Percentiles rank a stretch among this genome's conserved stretches.
Conservation (phyloP, 768 basidiomycete genomes). For the Boletus speciosus region DNA sequence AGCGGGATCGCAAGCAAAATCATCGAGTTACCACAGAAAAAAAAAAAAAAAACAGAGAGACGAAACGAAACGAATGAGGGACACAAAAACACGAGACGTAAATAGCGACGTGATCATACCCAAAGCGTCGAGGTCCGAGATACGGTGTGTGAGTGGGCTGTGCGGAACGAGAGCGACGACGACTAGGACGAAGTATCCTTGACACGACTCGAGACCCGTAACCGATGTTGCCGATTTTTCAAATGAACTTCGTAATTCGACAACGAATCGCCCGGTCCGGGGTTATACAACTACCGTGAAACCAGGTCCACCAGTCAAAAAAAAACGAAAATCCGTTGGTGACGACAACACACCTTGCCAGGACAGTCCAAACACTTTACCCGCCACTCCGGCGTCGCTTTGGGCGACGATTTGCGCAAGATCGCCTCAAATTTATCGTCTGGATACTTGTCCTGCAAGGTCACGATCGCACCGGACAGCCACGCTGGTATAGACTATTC, state of each 20-base stretch:
- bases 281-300: constrained; percentile 69
- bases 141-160: not conserved
- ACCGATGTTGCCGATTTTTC: constrained; percentile 77
- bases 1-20: constrained; percentile 22
- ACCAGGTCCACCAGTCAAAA: not conserved
- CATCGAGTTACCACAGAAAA: constrained; percentile 13
- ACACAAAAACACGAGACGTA: constrained; percentile 14
- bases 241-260: constrained; percentile 92
- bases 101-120: constrained; percentile 9
- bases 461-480: constrained; percentile 64
- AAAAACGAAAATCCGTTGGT: not conserved
- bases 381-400: constrained; percentile 76
- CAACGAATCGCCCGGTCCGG: constrained; percentile 83
- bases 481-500: constrained; percentile 56
- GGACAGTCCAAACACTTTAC: constrained; percentile 91
- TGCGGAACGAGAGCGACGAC: not conserved
- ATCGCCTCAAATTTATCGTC: constrained; percentile 83
- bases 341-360: constrained; percentile 61
- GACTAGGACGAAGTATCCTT: constrained; percentile 20
- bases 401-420: constrained; percentile 52
- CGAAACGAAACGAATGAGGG: not conserved
- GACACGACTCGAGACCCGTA: constrained; percentile 62
- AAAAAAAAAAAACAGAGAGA: not conserved
- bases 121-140: constrained; percentile 12
- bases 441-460: constrained; percentile 68